phyloP scores from a whole-genome alignment of 805 yeast genomes.

The Starmerella scarabaei region DNA sequence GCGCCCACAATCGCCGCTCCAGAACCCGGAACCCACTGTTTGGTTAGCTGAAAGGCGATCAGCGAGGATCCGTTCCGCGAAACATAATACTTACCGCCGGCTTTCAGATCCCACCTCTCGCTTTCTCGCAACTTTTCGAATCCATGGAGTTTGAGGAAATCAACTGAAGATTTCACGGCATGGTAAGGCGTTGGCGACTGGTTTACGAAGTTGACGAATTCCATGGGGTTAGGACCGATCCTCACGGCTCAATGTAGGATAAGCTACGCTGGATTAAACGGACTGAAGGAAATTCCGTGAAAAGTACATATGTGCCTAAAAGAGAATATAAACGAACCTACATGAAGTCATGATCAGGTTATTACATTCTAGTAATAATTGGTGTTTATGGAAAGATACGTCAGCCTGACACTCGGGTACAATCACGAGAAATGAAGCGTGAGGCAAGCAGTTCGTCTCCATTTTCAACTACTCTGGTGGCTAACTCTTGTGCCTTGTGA shows the following conservation, averaged over 20 bases:
- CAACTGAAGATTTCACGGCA: constrained; percentile 58
- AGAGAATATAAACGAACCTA: too few species aligned
- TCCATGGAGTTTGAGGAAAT: constrained; percentile 45
- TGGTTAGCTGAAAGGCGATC: constrained; percentile 76
- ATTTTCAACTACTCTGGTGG: too few species aligned
- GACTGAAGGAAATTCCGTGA: too few species aligned
- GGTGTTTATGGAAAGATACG: too few species aligned
- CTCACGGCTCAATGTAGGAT: background rate
- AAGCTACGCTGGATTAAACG: too few species aligned
- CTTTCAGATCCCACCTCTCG: constrained; percentile 46
- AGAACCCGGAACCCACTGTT: constrained; percentile 56
- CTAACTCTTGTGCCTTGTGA: too few species aligned
- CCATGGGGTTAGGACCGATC: background rate
- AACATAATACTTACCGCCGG: constrained; percentile 62
- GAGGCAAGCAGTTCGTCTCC: too few species aligned
- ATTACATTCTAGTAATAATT: too few species aligned
- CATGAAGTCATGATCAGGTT: too few species aligned
- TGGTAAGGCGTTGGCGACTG: constrained; percentile 90
- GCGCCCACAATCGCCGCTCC: constrained; percentile 88
- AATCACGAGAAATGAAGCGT: too few species aligned
- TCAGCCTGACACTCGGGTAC: too few species aligned
- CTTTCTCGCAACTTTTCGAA: constrained; percentile 65
- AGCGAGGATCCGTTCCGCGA: constrained; percentile 84
- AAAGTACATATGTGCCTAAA: too few species aligned
- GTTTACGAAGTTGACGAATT: constrained; percentile 45